These are phyloP conservation scores for Globisporangium paroecandrum DNA, from an alignment of 352 stramenopile species.

Conservation along the genomic window DNA sequence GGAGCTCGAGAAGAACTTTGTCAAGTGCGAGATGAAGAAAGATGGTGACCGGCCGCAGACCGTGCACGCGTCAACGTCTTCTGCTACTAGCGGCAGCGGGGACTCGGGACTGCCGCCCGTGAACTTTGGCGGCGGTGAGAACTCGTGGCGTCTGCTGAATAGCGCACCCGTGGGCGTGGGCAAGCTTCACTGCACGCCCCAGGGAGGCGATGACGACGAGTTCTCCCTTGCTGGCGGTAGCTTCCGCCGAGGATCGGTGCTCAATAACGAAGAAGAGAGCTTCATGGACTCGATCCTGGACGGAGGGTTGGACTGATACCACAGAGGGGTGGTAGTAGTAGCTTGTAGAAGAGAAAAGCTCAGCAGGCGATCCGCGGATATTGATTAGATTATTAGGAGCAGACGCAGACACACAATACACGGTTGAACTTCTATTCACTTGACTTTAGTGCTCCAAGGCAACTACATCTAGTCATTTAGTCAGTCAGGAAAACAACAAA, in stretches of 20 bases:
- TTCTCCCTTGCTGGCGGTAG: slow-evolving; percentile 2
- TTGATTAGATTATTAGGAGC: slow-evolving; percentile 1
- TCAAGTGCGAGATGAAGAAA: slow-evolving; percentile 42
- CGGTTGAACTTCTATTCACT: neutral
- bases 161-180: slow-evolving; percentile 69
- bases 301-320: slow-evolving; percentile 14
- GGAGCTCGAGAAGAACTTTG: slow-evolving; percentile 83
- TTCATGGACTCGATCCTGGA: slow-evolving; percentile 80
- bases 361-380: neutral
- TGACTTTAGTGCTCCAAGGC: too few relatives aligned
- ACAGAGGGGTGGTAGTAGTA: neutral
- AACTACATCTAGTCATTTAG: neutral
- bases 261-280: slow-evolving; percentile 81
- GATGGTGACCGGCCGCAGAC: slow-evolving; percentile 49
- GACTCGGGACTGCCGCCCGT: slow-evolving; percentile 34
- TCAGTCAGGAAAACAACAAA: neutral
- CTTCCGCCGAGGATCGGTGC: slow-evolving; percentile 28
- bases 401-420: neutral
- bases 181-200: slow-evolving; percentile 58
- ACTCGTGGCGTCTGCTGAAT: slow-evolving; percentile 54
- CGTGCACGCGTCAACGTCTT: slow-evolving; percentile 34
- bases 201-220: slow-evolving; percentile 22
- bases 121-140: slow-evolving; percentile 34
- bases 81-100: neutral
- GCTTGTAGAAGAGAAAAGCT: neutral